Percentiles rank a stretch among this genome's conserved stretches.
phyloP scores from a whole-genome alignment of 2,329 filamentous ascomycete species.

The Fusarium sp. region DNA sequence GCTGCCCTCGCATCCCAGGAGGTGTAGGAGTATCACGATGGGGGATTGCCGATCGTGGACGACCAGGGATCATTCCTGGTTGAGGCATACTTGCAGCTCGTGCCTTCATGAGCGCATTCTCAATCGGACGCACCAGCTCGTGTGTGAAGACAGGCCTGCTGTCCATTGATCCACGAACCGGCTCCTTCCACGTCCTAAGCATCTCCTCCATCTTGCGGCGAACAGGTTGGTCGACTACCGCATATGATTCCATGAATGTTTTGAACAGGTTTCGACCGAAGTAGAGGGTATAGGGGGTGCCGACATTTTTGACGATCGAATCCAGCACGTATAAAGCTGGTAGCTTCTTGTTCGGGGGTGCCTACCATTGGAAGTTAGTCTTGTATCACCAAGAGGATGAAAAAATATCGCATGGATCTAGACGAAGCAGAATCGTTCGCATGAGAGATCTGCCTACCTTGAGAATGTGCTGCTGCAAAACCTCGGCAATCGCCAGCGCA shows the following conservation, averaged over 20 bases:
- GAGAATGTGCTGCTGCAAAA: conserved; percentile 92
- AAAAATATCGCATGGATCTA: neutral
- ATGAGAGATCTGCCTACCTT: conserved; percentile 72
- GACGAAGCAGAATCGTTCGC: neutral
- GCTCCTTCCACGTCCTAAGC: conserved; percentile 97
- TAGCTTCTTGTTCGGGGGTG: conserved; percentile 86
- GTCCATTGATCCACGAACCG: conserved; percentile 92
- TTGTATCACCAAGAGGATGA: neutral
- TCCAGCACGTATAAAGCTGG: conserved; percentile 98
- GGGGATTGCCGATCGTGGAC: conserved; percentile 62
- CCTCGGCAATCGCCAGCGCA: conserved; percentile 90
- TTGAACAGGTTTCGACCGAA: conserved; percentile 91
- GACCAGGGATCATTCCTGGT: conserved; percentile 57
- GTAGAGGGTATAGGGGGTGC: conserved; percentile 96
- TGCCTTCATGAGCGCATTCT: conserved; percentile 92
- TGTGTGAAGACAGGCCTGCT: conserved; percentile 90
- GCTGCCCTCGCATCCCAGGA: conserved; percentile 58
- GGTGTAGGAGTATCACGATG: conserved; percentile 82
- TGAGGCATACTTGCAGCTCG: conserved; percentile 68
- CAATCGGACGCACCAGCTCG: conserved; percentile 89
- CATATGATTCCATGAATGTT: conserved; percentile 97
- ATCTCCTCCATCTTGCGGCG: conserved; percentile 96
- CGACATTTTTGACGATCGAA: conserved; percentile 98
- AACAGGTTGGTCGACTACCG: conserved; percentile 83
- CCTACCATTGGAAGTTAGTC: conserved; percentile 67